Percentiles rank a stretch among this genome's conserved stretches.
Conservation (phyloP, 768 basidiomycete species). For the Russula lepida region DNA sequence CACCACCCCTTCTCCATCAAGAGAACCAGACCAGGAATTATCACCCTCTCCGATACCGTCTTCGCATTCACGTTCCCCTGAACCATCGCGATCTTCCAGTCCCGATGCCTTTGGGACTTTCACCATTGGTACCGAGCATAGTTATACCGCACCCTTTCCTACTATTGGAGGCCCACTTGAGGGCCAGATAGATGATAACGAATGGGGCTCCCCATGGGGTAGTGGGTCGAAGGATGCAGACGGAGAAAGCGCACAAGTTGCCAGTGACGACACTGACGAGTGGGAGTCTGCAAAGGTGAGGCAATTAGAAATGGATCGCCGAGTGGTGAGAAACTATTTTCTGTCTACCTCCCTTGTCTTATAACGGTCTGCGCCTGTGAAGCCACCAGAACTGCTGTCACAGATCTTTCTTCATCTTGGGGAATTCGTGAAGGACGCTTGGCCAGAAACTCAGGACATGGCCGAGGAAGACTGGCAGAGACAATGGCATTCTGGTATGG, state of each 20-base stretch:
- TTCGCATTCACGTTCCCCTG: not conserved
- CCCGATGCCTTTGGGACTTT: slow-evolving; percentile 55
- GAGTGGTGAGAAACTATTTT: slow-evolving; percentile 45
- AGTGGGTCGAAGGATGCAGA: slow-evolving; percentile 4
- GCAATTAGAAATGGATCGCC: slow-evolving; percentile 51
- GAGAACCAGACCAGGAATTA: not conserved
- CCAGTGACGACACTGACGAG: slow-evolving; percentile 54
- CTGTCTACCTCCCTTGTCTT: slow-evolving; percentile 1
- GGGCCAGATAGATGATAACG: slow-evolving; percentile 21
- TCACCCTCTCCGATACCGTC: not conserved
- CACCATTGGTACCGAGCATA: slow-evolving; percentile 37
- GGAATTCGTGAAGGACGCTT: slow-evolving; percentile 44
- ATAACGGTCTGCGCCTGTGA: not conserved
- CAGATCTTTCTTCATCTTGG: slow-evolving; percentile 47
- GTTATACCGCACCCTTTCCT: slow-evolving; percentile 32
- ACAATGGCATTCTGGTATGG: slow-evolving; percentile 37
- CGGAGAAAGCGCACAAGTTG: slow-evolving; percentile 23
- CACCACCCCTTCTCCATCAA: not conserved
- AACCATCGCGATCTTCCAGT: slow-evolving; percentile 27
- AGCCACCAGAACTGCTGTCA: slow-evolving; percentile 66
- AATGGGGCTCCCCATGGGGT: slow-evolving; percentile 29
- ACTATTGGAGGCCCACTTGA: slow-evolving; percentile 23
- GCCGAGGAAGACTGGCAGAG: slow-evolving; percentile 27
- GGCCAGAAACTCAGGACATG: slow-evolving; percentile 31
- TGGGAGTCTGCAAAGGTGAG: slow-evolving; percentile 54